Evolutionary conservation across 495 filamentous ascomycete species (phyloP).

Genomic region (Pseudoneurospora amorphoporcata): DNA sequence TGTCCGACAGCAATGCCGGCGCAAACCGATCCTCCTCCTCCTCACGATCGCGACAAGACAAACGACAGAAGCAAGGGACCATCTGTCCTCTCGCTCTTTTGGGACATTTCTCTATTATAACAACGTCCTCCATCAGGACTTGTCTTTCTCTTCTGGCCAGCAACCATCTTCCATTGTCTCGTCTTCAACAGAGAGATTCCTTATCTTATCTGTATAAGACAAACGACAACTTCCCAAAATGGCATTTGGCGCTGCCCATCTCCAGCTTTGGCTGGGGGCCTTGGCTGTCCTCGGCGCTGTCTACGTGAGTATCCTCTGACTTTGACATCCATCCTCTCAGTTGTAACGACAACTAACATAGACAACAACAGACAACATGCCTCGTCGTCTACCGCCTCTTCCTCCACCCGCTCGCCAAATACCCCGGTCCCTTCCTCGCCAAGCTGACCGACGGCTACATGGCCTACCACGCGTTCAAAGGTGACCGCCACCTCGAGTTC

Average conservation of each 20-base stretch:
- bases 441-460: constrained; percentile 47
- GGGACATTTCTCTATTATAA: neutral
- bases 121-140: neutral
- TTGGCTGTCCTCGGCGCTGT: constrained; percentile 6
- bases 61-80: neutral
- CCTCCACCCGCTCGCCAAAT: constrained; percentile 57
- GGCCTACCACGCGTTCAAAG: constrained; percentile 46
- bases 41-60: neutral
- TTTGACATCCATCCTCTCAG: neutral
- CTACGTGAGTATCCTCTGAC: constrained; percentile 10
- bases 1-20: neutral
- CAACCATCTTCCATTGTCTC: neutral
- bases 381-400: constrained; percentile 42
- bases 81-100: neutral
- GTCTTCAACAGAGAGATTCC: neutral
- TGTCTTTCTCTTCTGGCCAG: neutral
- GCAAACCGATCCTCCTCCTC: neutral
- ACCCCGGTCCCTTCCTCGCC: constrained; percentile 52
- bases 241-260: constrained; percentile 15
- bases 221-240: constrained; percentile 10
- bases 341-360: neutral
- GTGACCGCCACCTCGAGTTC: constrained; percentile 51
- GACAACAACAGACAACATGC: constrained; percentile 13
- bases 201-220: neutral
- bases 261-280: constrained; percentile 22